Percentiles rank a stretch among this genome's conserved stretches.
phyloP scores from a whole-genome alignment of 1,284 basidiomycete species.

The Irpex sp. region DNA sequence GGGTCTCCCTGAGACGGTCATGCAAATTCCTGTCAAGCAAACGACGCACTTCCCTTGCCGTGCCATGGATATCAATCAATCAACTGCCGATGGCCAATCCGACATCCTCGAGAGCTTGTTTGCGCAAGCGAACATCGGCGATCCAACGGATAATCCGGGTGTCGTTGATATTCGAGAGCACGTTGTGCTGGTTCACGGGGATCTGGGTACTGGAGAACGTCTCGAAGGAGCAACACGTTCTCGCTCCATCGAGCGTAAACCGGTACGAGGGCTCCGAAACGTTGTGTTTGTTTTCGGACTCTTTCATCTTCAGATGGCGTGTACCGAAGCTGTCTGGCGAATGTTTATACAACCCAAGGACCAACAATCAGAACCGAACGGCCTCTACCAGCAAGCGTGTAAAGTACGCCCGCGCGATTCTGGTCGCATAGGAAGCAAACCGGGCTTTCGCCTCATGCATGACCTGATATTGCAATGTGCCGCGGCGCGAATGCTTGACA shows the following conservation, averaged over 20 bases:
- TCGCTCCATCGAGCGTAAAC: constrained; percentile 22
- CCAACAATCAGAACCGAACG: neutral
- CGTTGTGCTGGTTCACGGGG: constrained; percentile 8
- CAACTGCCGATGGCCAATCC: constrained; percentile 7
- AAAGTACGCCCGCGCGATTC: constrained; percentile 21
- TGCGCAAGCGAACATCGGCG: neutral
- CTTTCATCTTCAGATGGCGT: constrained; percentile 38
- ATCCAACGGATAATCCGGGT: neutral
- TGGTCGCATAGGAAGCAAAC: constrained; percentile 23
- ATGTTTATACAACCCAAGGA: constrained; percentile 20
- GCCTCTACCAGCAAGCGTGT: constrained; percentile 14
- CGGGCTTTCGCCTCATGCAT: constrained; percentile 33
- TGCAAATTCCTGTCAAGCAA: constrained; percentile 10
- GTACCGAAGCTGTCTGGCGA: constrained; percentile 32
- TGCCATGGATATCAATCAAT: constrained; percentile 7
- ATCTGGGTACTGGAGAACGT: constrained; percentile 22
- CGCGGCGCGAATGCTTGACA: neutral
- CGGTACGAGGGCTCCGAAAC: constrained; percentile 23
- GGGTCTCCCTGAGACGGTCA: constrained; percentile 12
- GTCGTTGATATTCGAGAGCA: constrained; percentile 2
- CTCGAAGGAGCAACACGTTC: constrained; percentile 15
- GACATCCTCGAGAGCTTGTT: constrained; percentile 3
- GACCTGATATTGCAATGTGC: constrained; percentile 28
- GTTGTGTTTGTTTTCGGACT: constrained; percentile 30
- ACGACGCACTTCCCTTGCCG: neutral